phyloP scores from a whole-genome alignment of 2,329 filamentous ascomycete species.

The Emergomyces orientalis region DNA sequence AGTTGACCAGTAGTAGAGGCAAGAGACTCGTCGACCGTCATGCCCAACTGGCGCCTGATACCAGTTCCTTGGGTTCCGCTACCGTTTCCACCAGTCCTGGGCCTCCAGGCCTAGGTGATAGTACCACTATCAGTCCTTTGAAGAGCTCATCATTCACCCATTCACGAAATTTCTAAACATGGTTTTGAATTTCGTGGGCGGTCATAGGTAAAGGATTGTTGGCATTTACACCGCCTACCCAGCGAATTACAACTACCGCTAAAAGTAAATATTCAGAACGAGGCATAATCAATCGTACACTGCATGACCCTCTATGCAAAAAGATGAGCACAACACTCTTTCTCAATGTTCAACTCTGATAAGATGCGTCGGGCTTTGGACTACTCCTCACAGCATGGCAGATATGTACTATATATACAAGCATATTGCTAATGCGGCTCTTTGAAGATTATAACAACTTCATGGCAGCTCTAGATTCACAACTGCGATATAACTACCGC shows the following conservation, averaged over 20 bases:
- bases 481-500: neutral
- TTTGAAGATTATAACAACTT: neutral
- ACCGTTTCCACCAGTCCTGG: neutral
- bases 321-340: too few relatives aligned
- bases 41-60: slow-evolving; percentile 4
- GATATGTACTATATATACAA: neutral
- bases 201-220: neutral
- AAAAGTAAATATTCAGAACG: neutral
- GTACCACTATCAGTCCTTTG: neutral
- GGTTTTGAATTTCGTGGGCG: neutral
- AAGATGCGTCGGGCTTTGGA: too few relatives aligned
- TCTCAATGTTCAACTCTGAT: too few relatives aligned
- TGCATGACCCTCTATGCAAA: too few relatives aligned
- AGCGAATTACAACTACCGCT: neutral
- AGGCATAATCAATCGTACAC: too few relatives aligned
- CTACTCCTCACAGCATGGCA: neutral
- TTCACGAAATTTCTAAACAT: neutral
- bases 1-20: neutral
- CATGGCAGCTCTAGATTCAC: neutral
- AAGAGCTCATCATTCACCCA: neutral
- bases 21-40: neutral
- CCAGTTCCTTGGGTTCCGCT: slow-evolving; percentile 2
- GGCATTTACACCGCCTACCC: neutral
- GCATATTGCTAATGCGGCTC: neutral
- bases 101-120: neutral